These are phyloP conservation scores for Lichtheimia ramosa DNA, from an alignment of 371 early-diverging fungal genomes.

Conservation along the genomic window DNA sequence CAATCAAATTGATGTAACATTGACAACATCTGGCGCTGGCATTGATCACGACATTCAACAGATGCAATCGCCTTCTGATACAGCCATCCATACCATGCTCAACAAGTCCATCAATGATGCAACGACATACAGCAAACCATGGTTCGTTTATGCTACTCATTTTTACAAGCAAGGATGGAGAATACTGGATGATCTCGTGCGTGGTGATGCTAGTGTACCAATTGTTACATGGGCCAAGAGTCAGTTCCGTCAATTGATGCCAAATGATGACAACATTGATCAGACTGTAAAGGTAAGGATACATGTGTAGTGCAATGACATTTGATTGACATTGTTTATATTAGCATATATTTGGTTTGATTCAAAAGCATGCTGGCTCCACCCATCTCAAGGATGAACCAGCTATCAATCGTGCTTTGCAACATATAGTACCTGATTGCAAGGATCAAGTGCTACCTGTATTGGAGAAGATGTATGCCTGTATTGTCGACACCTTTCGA, in stretches of 20 bases:
- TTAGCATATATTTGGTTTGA: constrained; percentile 3
- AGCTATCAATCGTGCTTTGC: neutral
- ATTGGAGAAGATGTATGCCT: constrained; percentile 21
- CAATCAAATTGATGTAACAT: no score
- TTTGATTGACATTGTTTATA: no score
- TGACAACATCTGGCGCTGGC: no score
- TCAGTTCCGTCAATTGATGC: constrained; percentile 2
- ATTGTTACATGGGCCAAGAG: constrained; percentile 29
- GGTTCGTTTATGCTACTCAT: constrained; percentile 66
- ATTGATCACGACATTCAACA: neutral
- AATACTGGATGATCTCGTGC: constrained; percentile 52
- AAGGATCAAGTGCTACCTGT: constrained; percentile 9
- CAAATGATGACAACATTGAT: neutral
- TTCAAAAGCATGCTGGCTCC: constrained; percentile 9
- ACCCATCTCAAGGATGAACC: neutral
- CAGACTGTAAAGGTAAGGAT: constrained; percentile 28
- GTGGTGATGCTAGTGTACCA: constrained; percentile 17
- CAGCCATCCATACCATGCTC: constrained; percentile 23
- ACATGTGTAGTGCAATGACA: neutral
- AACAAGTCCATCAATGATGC: constrained; percentile 28
- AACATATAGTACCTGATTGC: neutral
- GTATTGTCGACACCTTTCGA: constrained; percentile 24
- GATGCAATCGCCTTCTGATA: constrained; percentile 32
- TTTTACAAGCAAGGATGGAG: constrained; percentile 65
- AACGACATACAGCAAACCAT: constrained; percentile 42